Conservation (phyloP, 345 rosid genomes). For the Linum trigynum region DNA sequence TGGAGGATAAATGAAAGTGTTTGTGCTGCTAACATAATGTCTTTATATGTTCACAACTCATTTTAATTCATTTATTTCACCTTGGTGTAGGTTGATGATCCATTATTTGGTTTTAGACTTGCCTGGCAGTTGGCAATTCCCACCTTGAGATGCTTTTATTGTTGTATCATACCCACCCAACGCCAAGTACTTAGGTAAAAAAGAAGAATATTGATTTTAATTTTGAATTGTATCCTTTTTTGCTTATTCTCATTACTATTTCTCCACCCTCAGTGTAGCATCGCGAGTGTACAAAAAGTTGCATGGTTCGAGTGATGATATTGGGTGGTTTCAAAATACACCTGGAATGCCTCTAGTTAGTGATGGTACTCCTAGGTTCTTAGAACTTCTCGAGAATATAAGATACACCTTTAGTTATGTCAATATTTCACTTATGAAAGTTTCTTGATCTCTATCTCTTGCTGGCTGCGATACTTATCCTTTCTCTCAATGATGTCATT, state of each 20-base stretch:
- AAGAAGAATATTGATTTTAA: slow-evolving; percentile 6
- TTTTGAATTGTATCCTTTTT: neutral
- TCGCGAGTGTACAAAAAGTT: slow-evolving; percentile 45
- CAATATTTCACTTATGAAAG: no score
- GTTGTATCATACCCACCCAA: slow-evolving; percentile 32
- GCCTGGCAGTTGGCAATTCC: slow-evolving; percentile 32
- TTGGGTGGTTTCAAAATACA: slow-evolving; percentile 57
- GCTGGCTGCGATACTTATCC: no score
- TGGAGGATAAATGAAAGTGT: no score
- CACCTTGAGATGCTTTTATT: slow-evolving; percentile 32
- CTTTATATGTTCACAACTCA: neutral
- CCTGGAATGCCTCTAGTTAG: slow-evolving; percentile 52
- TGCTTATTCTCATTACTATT: slow-evolving; percentile 2
- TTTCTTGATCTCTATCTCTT: no score
- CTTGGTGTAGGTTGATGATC: slow-evolving; percentile 39
- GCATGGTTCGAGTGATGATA: slow-evolving; percentile 57
- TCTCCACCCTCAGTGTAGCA: slow-evolving; percentile 31
- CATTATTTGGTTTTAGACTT: slow-evolving; percentile 39
- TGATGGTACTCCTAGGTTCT: slow-evolving; percentile 51
- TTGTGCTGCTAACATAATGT: no score
- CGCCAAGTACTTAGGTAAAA: slow-evolving; percentile 37
- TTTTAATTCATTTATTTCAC: neutral
- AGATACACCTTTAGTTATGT: slow-evolving; percentile 21
- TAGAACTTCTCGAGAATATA: slow-evolving; percentile 42
- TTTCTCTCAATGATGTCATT: no score